Evolutionary conservation across 305 asterid species (phyloP), one percentile per base, ranked within the genome.

Genomic region (Rubia tinctorum): DNA sequence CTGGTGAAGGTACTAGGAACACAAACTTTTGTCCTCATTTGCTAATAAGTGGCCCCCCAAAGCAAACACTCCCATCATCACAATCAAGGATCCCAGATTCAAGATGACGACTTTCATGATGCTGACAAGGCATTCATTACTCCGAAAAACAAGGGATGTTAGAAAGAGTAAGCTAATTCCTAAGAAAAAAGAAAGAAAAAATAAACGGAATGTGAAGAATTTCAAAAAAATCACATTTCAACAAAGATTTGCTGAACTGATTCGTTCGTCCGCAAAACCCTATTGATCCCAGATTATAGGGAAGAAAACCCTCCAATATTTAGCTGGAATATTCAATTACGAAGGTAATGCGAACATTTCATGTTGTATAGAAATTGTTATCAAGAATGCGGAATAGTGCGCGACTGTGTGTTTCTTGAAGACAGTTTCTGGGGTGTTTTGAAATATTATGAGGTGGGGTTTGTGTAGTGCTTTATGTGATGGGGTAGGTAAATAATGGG

Each of bases 41-140:
- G 84, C 70, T 82, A 80, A 82, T 39, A 7, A 43, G 64, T 80
- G 84, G 79, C 40, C 45, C 30, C 20, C 37, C 69, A 69, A 6
- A 47, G n/a, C n/a, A 47, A 80, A 77, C 78, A 79, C 84, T 86
- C 61, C 84, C 82, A 85, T 86, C 90, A 86, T 84, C 71, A 74
- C 84, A 83, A 84, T 86, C 90, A 86, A 68, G 73, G 83, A 79
- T 85, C 82, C 78, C 71, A 81, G 75, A 76, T 68, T 18, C 61
- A 70, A 64, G 80, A 75, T 80, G 87, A 79, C 81, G 40, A 65
- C n/a, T 13, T 84, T 74, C 80, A 80, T 18, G 84, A 77, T 75
- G 87, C 71, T 86, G 95, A 86, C 90, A 74, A 85, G 89, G 86
- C 86, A 69, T 60, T 53, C 64, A 59, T 20, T 68, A 63, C 75